Conservation (phyloP, 176 grass and related monocot genomes). For the Cymbopogon citratus region DNA sequence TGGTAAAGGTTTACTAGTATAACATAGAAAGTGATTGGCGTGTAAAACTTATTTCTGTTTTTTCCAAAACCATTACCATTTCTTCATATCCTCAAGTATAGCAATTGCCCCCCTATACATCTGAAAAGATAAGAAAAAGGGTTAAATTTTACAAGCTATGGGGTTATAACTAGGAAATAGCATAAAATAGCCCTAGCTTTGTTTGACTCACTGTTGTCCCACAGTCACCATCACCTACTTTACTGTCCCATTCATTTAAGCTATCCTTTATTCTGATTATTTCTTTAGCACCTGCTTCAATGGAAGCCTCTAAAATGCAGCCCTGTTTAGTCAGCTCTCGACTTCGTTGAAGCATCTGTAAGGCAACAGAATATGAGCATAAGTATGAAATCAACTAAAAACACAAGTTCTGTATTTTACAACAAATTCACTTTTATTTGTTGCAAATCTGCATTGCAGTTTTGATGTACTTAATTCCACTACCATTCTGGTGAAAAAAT, state of each 20-base stretch:
- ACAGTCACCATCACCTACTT: slow-evolving; percentile 95
- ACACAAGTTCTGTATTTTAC: background rate
- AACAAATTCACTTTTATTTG: background rate
- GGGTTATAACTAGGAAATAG: slow-evolving; percentile 8
- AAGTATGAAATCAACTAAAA: background rate
- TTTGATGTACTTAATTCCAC: background rate
- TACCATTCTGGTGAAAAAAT: background rate
- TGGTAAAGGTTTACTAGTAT: slow-evolving; percentile 28
- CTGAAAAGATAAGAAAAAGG: slow-evolving; percentile 44
- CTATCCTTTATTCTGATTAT: slow-evolving; percentile 62
- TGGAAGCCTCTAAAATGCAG: slow-evolving; percentile 64
- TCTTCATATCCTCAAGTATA: slow-evolving; percentile 98
- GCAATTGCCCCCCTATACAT: slow-evolving; percentile 84
- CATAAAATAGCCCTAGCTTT: background rate
- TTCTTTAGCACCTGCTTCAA: slow-evolving; percentile 82
- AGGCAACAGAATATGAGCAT: slow-evolving; percentile 6
- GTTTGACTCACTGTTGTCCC: slow-evolving; percentile 75
- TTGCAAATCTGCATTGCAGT: background rate
- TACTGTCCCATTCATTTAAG: slow-evolving; percentile 95
- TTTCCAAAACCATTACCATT: slow-evolving; percentile 45
- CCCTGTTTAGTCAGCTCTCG: slow-evolving; percentile 70
- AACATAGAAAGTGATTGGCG: slow-evolving; percentile 33
- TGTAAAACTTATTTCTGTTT: slow-evolving; percentile 1
- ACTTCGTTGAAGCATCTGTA: slow-evolving; percentile 54
- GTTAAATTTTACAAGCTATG: slow-evolving; percentile 8